Conservation (phyloP, 2,329 filamentous ascomycete genomes). For the Aspergillus thermomutatus region DNA sequence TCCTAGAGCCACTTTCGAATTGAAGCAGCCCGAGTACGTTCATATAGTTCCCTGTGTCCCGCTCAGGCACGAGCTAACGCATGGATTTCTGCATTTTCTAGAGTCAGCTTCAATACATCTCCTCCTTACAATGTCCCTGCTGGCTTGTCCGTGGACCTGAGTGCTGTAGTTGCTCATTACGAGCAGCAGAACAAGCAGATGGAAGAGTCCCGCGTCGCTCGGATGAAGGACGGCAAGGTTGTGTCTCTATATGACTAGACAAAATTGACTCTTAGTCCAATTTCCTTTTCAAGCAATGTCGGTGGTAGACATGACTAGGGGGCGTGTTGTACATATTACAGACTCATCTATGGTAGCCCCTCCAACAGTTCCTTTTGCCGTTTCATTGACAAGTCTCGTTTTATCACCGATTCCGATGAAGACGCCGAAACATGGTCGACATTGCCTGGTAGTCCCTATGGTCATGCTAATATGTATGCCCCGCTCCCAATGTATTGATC, state of each 20-base stretch:
- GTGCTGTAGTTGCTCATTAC: constrained; percentile 61
- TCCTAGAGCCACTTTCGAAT: constrained; percentile 45
- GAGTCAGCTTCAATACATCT: constrained; percentile 57
- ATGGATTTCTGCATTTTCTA: constrained; percentile 27
- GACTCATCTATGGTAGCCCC: constrained; percentile 24
- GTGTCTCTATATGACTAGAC: constrained; percentile 43
- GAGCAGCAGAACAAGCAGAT: constrained; percentile 54
- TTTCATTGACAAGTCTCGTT: not conserved
- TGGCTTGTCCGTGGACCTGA: constrained; percentile 58
- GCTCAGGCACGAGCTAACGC: constrained; percentile 3
- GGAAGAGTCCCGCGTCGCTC: constrained; percentile 54
- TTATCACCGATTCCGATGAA: not conserved
- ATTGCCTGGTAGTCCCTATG: not conserved
- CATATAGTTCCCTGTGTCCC: not conserved
- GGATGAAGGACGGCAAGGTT: constrained; percentile 44
- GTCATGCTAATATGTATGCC: not conserved
- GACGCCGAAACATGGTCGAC: not conserved
- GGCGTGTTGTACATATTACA: constrained; percentile 36
- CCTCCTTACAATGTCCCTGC: constrained; percentile 63
- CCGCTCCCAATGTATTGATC: not conserved
- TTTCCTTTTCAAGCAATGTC: constrained; percentile 18
- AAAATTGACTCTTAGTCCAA: constrained; percentile 15
- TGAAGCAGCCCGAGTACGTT: constrained; percentile 65
- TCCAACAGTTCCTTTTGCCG: constrained; percentile 26
- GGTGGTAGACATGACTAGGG: constrained; percentile 21